phyloP scores from a whole-genome alignment of 2,329 filamentous ascomycete genomes.

The Claviceps capensis region DNA sequence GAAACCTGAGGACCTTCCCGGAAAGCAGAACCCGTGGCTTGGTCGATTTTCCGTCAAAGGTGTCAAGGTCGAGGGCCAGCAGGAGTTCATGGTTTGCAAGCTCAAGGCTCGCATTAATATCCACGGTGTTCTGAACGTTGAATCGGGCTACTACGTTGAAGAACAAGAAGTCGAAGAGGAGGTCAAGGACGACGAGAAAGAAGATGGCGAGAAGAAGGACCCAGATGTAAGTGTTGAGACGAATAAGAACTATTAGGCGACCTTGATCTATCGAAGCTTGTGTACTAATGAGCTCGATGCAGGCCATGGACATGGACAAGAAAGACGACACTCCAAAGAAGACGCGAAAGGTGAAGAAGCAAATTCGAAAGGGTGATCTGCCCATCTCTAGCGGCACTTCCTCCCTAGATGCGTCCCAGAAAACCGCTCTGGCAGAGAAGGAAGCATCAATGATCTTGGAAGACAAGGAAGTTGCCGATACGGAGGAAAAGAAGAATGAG shows the following conservation, averaged over 20 bases:
- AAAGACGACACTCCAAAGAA: slow-evolving; percentile 60
- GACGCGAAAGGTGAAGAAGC: slow-evolving; percentile 98
- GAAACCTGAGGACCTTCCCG: slow-evolving; percentile 73
- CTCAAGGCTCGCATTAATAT: slow-evolving; percentile 95
- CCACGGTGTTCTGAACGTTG: slow-evolving; percentile 90
- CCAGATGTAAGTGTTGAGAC: slow-evolving; percentile 52
- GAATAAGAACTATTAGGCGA: background rate
- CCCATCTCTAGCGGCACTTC: slow-evolving; percentile 74
- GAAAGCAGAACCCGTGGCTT: slow-evolving; percentile 88
- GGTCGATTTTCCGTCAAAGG: slow-evolving; percentile 96
- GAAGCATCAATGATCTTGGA: slow-evolving; percentile 91
- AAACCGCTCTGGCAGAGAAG: slow-evolving; percentile 59
- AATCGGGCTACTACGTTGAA: slow-evolving; percentile 95
- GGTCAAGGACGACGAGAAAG: slow-evolving; percentile 61
- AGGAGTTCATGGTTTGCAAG: slow-evolving; percentile 99
- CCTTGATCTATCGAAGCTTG: background rate
- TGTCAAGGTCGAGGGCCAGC: slow-evolving; percentile 82
- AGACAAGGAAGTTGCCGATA: slow-evolving; percentile 96
- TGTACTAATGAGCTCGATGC: background rate
- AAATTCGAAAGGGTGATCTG: slow-evolving; percentile 92
- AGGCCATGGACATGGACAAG: slow-evolving; percentile 80
- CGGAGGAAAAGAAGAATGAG: slow-evolving; percentile 99
- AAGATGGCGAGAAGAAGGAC: slow-evolving; percentile 55
- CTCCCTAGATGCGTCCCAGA: slow-evolving; percentile 57
- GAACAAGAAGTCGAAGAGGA: slow-evolving; percentile 96